Base-by-base conservation (phyloP, 192 early-diverging fungal species). In the Dissophora globulifera region DNA sequence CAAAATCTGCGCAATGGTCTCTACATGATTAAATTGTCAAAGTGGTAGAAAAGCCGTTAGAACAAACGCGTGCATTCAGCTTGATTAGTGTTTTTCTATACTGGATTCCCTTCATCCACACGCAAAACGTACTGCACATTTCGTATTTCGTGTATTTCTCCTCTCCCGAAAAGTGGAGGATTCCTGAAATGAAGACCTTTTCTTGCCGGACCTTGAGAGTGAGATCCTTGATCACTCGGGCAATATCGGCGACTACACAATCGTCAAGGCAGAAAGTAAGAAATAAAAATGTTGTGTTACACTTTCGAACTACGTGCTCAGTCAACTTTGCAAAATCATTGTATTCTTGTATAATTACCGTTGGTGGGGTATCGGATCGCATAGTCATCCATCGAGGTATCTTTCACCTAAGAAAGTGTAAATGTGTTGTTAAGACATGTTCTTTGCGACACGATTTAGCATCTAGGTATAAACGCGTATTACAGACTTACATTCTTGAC, bases 331-430 rank as follows among this genome's bases (percentile, higher is more conserved):
- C n/a, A n/a, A n/a, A n/a, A n/a, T n/a, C n/a, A n/a, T n/a, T n/a
- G n/a, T n/a, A n/a, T n/a, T n/a, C n/a, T n/a, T n/a, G n/a, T n/a
- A n/a, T n/a, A 2, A 38, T 55, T 85, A 84, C 85, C 85, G 62
- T 94, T 91, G n/a, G 93, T 94, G 3, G 95, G 95, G 76, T 88
- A 96, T 42, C 95, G 84, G 16, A 71, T 64, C 25, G 87, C 86
- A 49, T 80, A 81, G 45, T 92, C 81, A 65, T 96, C 93, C 81
- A 95, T 92, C 15, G 82, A 58, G 2, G 71, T 78, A 31, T 41
- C 31, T 60, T 89, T 90, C 46, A 84, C 79, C 78, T 86, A 47
- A 10, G 48, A 35, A 54, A 62, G 16, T 45, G 11, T 49, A 1
- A 46, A n/a, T n/a, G n/a, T n/a, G n/a, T n/a, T n/a, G n/a, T n/a